Percentiles rank a stretch among this genome's conserved stretches.
Evolutionary conservation across 441 rosid species (phyloP).

Genomic region (Adansonia grandidieri): DNA sequence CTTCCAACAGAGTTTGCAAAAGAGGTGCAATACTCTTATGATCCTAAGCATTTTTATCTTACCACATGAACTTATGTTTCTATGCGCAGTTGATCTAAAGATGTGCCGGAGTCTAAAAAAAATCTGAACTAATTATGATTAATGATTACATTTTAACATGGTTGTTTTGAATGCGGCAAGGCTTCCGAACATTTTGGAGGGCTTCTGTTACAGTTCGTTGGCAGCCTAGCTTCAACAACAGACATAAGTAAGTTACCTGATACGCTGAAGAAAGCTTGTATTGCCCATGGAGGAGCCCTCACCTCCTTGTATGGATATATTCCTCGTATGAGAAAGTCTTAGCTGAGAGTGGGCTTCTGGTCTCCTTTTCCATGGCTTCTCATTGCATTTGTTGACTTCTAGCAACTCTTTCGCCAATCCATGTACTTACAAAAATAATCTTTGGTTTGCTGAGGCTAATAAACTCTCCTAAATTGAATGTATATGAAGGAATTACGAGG

Average conservation of each 20-base stretch:
- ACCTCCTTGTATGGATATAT: slow-evolving; percentile 79
- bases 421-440: neutral
- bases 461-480: neutral
- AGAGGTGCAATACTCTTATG: slow-evolving; percentile 59
- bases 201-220: slow-evolving; percentile 73
- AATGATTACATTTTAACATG: slow-evolving; percentile 14
- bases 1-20: slow-evolving; percentile 97
- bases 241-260: slow-evolving; percentile 60
- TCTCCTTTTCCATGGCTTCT: neutral
- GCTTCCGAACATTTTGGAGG: slow-evolving; percentile 95
- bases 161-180: slow-evolving; percentile 41
- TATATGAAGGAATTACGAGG: neutral
- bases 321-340: slow-evolving; percentile 80
- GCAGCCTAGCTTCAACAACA: slow-evolving; percentile 65
- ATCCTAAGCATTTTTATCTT: neutral
- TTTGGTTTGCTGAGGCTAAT: neutral
- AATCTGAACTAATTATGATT: slow-evolving; percentile 16
- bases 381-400: neutral
- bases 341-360: neutral
- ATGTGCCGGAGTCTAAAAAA: too few species aligned
- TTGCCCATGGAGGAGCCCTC: slow-evolving; percentile 71
- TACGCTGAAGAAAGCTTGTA: slow-evolving; percentile 83
- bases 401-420: neutral
- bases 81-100: too few species aligned
- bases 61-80: neutral